These are phyloP conservation scores for Aspergillus carbonarius DNA, from an alignment of 2,329 filamentous ascomycete genomes.

Conservation along the genomic window DNA sequence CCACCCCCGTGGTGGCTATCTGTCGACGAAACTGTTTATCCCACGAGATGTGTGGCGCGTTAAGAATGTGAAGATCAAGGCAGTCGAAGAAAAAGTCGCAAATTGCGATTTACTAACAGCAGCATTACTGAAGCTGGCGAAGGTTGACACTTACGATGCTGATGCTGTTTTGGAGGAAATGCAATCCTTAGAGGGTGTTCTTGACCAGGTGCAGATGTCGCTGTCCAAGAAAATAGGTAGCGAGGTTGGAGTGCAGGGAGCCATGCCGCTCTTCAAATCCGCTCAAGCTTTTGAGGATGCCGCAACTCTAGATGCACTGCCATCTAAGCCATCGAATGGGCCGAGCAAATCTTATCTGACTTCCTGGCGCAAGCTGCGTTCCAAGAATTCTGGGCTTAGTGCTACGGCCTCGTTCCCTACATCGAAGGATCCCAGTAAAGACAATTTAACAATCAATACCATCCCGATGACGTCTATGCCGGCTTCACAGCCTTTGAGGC, in stretches of 20 bases:
- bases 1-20: constrained; percentile 86
- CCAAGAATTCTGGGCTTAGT: constrained; percentile 77
- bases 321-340: constrained; percentile 56
- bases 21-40: constrained; percentile 88
- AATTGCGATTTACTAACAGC: constrained; percentile 90
- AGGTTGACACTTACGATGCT: constrained; percentile 84
- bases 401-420: constrained; percentile 35
- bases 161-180: constrained; percentile 93
- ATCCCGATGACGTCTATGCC: constrained; percentile 69
- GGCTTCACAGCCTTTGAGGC: constrained; percentile 67
- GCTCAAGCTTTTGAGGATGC: constrained; percentile 51
- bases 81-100: constrained; percentile 87
- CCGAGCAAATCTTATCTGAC: constrained; percentile 76
- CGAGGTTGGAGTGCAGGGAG: constrained; percentile 82
- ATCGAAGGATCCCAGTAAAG: constrained; percentile 53
- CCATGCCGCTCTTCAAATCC: constrained; percentile 71
- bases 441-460: constrained; percentile 67
- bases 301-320: constrained; percentile 36
- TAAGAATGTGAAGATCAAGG: constrained; percentile 88
- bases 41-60: constrained; percentile 92
- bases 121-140: constrained; percentile 76
- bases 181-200: constrained; percentile 78
- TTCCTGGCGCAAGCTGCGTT: constrained; percentile 85
- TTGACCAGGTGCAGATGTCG: constrained; percentile 78
- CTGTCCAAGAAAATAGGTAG: constrained; percentile 84